These are phyloP conservation scores for Venturia pyrina DNA, from an alignment of 2,329 filamentous ascomycete genomes.

Conservation along the genomic window DNA sequence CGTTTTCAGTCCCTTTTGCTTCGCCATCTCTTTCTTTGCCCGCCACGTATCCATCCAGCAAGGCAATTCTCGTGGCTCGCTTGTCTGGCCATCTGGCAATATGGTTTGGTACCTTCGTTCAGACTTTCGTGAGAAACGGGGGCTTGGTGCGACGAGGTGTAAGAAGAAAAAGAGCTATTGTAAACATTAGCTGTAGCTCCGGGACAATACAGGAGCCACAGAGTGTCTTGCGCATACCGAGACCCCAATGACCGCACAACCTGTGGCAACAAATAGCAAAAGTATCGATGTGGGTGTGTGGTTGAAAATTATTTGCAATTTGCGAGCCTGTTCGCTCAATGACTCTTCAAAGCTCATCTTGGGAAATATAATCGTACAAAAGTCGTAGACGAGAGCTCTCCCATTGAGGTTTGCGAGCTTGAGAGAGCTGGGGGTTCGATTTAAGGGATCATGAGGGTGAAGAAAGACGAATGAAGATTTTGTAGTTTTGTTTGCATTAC, in stretches of 20 bases:
- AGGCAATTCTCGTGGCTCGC: conserved; percentile 50
- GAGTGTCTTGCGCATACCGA: not conserved
- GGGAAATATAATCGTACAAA: not conserved
- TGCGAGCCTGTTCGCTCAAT: conserved; percentile 2
- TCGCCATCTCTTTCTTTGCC: conserved; percentile 43
- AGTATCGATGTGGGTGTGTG: not conserved
- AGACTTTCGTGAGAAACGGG: conserved; percentile 60
- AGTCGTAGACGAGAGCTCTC: not conserved
- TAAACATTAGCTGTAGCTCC: not conserved
- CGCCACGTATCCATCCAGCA: conserved; percentile 80
- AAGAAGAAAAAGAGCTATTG: conserved; percentile 2
- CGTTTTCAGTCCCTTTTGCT: conserved; percentile 20
- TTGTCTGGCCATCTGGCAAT: conserved; percentile 50
- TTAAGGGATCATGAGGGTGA: not conserved
- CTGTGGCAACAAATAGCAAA: not conserved
- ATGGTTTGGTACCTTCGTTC: conserved; percentile 83
- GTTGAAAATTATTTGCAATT: not conserved
- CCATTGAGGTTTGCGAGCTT: not conserved
- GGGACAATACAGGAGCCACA: not conserved
- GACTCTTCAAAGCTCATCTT: not conserved
- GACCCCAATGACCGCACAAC: not conserved
- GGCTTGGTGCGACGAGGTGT: conserved; percentile 30
- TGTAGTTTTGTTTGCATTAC: not conserved
- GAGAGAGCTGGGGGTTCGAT: not conserved
- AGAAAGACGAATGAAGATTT: not conserved